phyloP scores from a whole-genome alignment of 495 filamentous ascomycete genomes.

The Trypethelium eluteriae region DNA sequence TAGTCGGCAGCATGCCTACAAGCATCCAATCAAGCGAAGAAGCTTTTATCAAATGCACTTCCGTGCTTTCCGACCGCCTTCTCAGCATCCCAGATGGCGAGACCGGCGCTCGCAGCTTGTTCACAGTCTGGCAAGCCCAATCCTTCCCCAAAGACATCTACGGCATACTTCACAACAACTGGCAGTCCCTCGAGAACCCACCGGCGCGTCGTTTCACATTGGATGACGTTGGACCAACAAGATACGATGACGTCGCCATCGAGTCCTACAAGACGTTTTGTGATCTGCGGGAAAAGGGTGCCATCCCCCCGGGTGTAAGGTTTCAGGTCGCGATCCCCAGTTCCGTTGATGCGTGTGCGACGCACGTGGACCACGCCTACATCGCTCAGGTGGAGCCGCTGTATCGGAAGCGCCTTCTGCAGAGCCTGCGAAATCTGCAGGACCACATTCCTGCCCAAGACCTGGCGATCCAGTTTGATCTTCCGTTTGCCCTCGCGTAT shows the following conservation, averaged over 20 bases:
- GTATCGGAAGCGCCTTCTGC: constrained; percentile 36
- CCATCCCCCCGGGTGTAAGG: constrained; percentile 29
- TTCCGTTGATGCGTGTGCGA: constrained; percentile 29
- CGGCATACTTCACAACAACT: constrained; percentile 19
- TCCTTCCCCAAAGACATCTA: constrained; percentile 28
- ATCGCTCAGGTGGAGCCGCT: constrained; percentile 33
- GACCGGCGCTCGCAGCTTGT: constrained; percentile 35
- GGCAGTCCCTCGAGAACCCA: constrained; percentile 16
- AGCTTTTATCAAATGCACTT: constrained; percentile 29
- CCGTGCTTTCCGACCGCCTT: constrained; percentile 31
- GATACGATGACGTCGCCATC: constrained; percentile 35
- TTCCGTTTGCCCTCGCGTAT: constrained; percentile 34
- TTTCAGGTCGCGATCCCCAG: constrained; percentile 41
- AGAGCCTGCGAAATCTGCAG: constrained; percentile 34
- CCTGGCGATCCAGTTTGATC: constrained; percentile 42
- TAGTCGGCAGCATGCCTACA: constrained; percentile 35
- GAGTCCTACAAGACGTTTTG: constrained; percentile 36
- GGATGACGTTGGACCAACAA: constrained; percentile 31
- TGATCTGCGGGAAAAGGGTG: constrained; percentile 26
- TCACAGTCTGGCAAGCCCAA: constrained; percentile 33
- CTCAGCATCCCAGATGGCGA: constrained; percentile 40
- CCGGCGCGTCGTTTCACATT: constrained; percentile 24
- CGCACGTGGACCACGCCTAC: constrained; percentile 30
- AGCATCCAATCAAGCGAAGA: constrained; percentile 30
- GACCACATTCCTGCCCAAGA: constrained; percentile 37